phyloP scores from a whole-genome alignment of 176 grass and related monocot species.

The Triticum monococcum region DNA sequence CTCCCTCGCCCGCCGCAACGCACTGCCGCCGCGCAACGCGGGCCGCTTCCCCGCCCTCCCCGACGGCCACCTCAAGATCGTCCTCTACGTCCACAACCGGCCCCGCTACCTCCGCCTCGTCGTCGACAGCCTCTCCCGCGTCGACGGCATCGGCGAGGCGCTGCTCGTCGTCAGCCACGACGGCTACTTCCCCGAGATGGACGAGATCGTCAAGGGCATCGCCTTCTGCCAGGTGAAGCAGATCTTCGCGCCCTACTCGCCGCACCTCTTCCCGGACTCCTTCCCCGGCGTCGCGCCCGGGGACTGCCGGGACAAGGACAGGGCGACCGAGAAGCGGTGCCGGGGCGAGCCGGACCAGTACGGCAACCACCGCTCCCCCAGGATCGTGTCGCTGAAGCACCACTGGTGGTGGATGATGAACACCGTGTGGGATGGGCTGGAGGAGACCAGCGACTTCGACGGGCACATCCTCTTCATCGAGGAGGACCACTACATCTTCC shows the following conservation, averaged over 20 bases:
- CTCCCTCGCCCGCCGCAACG: conserved; percentile 68
- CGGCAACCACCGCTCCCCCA: conserved; percentile 82
- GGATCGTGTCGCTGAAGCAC: conserved; percentile 89
- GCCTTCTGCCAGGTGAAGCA: conserved; percentile 96
- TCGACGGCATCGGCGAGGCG: conserved; percentile 79
- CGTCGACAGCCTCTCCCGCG: conserved; percentile 68
- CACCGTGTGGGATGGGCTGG: conserved; percentile 90
- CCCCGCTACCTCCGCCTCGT: conserved; percentile 80
- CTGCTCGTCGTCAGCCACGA: conserved; percentile 94
- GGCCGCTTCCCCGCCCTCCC: conserved; percentile 53
- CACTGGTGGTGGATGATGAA: conserved; percentile 99
- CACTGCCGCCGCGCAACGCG: conserved; percentile 66
- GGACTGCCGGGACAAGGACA: conserved; percentile 77
- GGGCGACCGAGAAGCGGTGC: conserved; percentile 59
- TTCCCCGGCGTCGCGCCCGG: conserved; percentile 69
- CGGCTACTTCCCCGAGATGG: conserved; percentile 88
- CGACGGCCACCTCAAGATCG: conserved; percentile 67
- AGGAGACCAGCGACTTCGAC: conserved; percentile 66
- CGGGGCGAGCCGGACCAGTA: conserved; percentile 75
- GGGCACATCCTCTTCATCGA: conserved; percentile 90
- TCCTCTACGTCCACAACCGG: conserved; percentile 89
- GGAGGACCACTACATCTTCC: conserved; percentile 93
- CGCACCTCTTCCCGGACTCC: conserved; percentile 70
- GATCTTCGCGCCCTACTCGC: conserved; percentile 86
- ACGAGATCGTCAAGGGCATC: conserved; percentile 71